Base-by-base conservation (phyloP, 345 rosid genomes). In the Theobroma cacao region DNA sequence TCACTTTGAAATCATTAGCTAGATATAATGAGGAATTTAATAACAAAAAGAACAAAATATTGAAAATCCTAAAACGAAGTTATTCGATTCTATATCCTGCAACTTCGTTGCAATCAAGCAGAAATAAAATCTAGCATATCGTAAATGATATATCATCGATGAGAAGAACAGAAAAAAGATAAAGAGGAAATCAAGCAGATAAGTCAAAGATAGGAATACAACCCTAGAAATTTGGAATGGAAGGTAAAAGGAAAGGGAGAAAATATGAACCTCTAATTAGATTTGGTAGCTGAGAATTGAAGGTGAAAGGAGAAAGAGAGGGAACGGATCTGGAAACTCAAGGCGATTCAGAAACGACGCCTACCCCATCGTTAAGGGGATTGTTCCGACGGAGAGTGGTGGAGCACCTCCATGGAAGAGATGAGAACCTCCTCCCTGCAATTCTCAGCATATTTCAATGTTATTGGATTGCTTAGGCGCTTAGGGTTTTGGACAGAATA, bases 381-480 rank as follows among this genome's bases (percentile, higher is more conserved):
- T 76, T 82, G 73, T 65, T 75, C 28, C 80, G 78, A 26, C 86
- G 78, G 58, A 86, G 48, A 67, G 84, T 78, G 72, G 85, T 76
- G 58, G 90, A 85, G 73, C 86, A 78, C 81, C 84, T 85, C 89
- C 88, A 84, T 15, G 84, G 53, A 15, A 83, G 75, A 78, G 92
- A 88, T 2, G 91, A 82, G 79, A 92, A 81, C 82, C 94, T 93
- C 89, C 89, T 91, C 83, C 91, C 94, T 20, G 93, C 93, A 60
- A 88, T 79, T 65, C 95, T 87, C 81, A 94, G 81, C 98, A 92
- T 94, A 90, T 75, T 81, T 40, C 41, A 20, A 59, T 47, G 56
- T 30, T 50, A 15, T 43, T 62, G 11, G 55, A 31, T 61, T 43
- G 59, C 70, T 31, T 75, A 62, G 78, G 78, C 34, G n/a, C n/a